phyloP scores from a whole-genome alignment of 306 rosid species.

The barrel medic (Medicago truncatula) region MtrunA17r5.0-ANR NC_053047.1:36217501-36218000 shows the following conservation, averaged over 20 bases:
- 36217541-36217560: neutral
- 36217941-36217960: conserved; percentile 24
- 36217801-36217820: conserved; percentile 40
- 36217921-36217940: conserved; percentile 21
- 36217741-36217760: conserved; percentile 41
- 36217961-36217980: neutral
- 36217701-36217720: neutral
- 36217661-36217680: neutral
- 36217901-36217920: neutral
- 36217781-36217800: conserved; percentile 32
- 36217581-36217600: neutral
- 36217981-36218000: neutral
- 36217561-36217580: neutral
- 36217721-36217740: neutral
- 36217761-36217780: conserved; percentile 2
- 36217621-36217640: neutral
- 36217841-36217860: neutral
- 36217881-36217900: conserved; percentile 26
- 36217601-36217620: neutral
- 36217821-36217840: conserved; percentile 31
- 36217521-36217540: neutral
- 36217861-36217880: neutral
- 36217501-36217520: neutral
- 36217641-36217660: conserved; percentile 25
- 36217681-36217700: neutral